Evolutionary conservation across 2,329 filamentous ascomycete species (phyloP).

Genomic region (Emergomyces pasteurianus): DNA sequence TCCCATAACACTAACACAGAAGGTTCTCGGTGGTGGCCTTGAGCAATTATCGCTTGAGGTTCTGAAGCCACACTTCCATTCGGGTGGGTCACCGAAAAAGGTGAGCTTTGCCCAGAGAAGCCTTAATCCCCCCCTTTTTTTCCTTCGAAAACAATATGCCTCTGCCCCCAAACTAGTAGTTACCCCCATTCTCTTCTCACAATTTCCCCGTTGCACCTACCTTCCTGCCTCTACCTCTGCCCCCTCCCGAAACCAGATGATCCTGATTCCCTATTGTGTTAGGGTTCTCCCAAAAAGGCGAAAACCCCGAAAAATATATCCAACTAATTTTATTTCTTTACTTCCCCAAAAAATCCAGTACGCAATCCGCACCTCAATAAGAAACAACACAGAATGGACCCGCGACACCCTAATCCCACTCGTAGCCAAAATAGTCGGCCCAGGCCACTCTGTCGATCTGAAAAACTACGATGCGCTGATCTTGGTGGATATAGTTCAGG

Average conservation of each 20-base stretch:
- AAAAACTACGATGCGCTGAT: constrained; percentile 50
- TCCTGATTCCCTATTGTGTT: no score
- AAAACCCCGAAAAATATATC: not conserved
- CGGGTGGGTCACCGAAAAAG: constrained; percentile 39
- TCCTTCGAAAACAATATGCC: no score
- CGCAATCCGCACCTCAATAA: constrained; percentile 49
- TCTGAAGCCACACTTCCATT: constrained; percentile 48
- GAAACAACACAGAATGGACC: constrained; percentile 46
- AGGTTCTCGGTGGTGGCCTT: constrained; percentile 46
- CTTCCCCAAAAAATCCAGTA: constrained; percentile 28
- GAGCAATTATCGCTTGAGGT: constrained; percentile 46
- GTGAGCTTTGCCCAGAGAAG: constrained; percentile 22
- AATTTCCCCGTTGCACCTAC: no score
- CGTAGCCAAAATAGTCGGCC: constrained; percentile 46
- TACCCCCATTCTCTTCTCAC: no score
- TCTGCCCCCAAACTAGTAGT: not conserved
- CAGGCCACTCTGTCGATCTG: constrained; percentile 47
- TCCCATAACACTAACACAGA: constrained; percentile 46
- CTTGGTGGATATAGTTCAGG: constrained; percentile 51
- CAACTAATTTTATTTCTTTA: not conserved
- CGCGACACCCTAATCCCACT: constrained; percentile 48
- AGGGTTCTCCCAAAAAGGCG: no score
- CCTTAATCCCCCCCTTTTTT: not conserved
- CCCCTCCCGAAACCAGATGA: no score
- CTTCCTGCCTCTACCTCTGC: no score